Percentiles rank a stretch among this genome's conserved stretches.
Evolutionary conservation across 73 alveolate species (phyloP).

Genomic region (Blepharisma stoltei): DNA sequence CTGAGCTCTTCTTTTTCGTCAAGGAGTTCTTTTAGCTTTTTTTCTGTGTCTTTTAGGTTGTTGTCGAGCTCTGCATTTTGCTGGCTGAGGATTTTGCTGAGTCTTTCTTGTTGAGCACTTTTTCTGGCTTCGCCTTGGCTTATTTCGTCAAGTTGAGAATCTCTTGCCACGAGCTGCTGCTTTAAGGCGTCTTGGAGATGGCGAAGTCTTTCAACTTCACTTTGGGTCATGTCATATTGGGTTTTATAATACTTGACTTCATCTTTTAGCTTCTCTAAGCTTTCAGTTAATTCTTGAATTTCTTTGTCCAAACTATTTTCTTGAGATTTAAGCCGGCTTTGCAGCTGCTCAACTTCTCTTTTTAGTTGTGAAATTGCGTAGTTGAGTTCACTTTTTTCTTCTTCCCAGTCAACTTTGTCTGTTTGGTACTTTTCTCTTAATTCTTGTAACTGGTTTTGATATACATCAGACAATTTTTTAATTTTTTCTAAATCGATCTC

Average conservation of each 20-base stretch:
- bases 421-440: background rate
- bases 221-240: background rate
- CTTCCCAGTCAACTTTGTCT: slow-evolving; percentile 15
- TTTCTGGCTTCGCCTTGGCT: background rate
- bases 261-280: slow-evolving; percentile 4
- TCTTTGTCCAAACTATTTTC: background rate
- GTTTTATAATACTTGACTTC: background rate
- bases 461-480: background rate
- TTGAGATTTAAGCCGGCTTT: slow-evolving; percentile 3
- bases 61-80: background rate
- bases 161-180: background rate
- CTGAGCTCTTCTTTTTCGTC: slow-evolving; percentile 27
- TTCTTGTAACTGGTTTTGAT: background rate
- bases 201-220: background rate
- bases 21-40: background rate
- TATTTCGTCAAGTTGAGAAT: background rate
- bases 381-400: background rate
- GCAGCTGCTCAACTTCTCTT: background rate
- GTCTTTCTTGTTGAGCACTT: background rate
- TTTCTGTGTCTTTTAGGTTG: slow-evolving; percentile 12
- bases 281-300: background rate
- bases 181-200: background rate
- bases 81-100: background rate
- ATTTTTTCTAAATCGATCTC: background rate
- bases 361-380: background rate